Conservation (phyloP, 2,329 filamentous ascomycete genomes). For the Penicillium sp. region DNA sequence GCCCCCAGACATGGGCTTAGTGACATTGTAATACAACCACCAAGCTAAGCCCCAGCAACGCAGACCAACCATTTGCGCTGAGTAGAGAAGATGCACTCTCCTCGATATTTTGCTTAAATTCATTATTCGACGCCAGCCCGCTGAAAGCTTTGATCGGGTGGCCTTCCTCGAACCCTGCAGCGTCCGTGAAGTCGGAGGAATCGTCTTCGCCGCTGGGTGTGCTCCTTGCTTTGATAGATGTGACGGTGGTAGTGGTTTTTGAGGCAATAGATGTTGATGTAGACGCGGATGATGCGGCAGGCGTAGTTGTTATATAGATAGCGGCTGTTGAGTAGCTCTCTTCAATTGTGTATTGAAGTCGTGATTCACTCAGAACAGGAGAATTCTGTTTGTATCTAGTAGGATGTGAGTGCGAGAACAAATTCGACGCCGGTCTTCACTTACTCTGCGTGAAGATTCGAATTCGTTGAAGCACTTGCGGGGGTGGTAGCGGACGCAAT, state of each 20-base stretch:
- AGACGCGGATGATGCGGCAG: neutral
- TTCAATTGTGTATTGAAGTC: neutral
- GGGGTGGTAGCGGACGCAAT: neutral
- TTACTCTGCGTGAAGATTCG: no score
- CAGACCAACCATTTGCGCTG: neutral
- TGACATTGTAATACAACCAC: conserved; percentile 1
- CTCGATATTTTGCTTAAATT: neutral
- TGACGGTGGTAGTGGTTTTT: neutral
- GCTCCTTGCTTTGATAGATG: neutral
- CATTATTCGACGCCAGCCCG: conserved; percentile 1
- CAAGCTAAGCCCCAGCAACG: conserved; percentile 8
- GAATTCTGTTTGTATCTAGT: no score
- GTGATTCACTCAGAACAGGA: no score
- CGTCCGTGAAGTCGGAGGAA: neutral
- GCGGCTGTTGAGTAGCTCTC: conserved; percentile 2
- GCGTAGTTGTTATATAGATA: neutral
- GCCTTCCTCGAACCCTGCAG: neutral
- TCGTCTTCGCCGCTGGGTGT: neutral
- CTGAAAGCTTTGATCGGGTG: neutral
- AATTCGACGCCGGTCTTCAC: no score
- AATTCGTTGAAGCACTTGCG: neutral
- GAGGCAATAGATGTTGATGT: neutral
- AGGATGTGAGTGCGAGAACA: no score
- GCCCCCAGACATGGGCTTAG: no score
- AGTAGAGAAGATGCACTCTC: conserved; percentile 1